Conservation (phyloP, 1,284 basidiomycete genomes). For the Trichosporon coremiiforme region DNA sequence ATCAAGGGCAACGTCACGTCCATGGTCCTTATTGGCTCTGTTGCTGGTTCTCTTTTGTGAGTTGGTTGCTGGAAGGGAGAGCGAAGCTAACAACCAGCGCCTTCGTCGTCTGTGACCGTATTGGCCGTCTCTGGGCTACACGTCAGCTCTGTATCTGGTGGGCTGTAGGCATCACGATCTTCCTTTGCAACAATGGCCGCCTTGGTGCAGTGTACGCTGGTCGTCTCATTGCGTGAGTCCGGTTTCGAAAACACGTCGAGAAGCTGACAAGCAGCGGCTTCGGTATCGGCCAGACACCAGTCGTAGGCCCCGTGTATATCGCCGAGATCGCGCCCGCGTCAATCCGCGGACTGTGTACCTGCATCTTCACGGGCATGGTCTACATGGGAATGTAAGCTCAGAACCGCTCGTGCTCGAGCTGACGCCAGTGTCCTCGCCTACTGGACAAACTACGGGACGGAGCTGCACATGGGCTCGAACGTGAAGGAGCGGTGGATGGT, state of each 20-base stretch:
- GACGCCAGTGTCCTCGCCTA: constrained; percentile 24
- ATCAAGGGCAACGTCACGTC: constrained; percentile 26
- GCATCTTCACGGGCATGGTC: constrained; percentile 24
- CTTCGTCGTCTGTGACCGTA: constrained; percentile 26
- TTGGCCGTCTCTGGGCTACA: too few species aligned
- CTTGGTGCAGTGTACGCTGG: constrained; percentile 23
- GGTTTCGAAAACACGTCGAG: background rate
- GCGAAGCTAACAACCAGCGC: constrained; percentile 17
- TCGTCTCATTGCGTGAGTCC: constrained; percentile 22
- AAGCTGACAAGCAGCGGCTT: constrained; percentile 15
- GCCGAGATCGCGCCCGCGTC: constrained; percentile 22
- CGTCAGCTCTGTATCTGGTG: constrained; percentile 27
- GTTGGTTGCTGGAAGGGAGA: background rate
- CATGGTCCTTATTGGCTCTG: constrained; percentile 25
- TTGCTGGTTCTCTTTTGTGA: constrained; percentile 25
- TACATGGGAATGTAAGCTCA: constrained; percentile 21
- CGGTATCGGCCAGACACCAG: constrained; percentile 25
- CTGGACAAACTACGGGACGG: constrained; percentile 31
- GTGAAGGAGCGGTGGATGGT: constrained; percentile 27
- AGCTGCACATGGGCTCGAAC: constrained; percentile 20
- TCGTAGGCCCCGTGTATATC: constrained; percentile 26
- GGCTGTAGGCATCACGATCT: constrained; percentile 22
- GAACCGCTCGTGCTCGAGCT: background rate
- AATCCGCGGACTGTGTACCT: constrained; percentile 27
- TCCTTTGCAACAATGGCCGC: constrained; percentile 21